phyloP scores from a whole-genome alignment of 2,329 filamentous ascomycete species.

The Hymenoscyphus fructigenus region DNA sequence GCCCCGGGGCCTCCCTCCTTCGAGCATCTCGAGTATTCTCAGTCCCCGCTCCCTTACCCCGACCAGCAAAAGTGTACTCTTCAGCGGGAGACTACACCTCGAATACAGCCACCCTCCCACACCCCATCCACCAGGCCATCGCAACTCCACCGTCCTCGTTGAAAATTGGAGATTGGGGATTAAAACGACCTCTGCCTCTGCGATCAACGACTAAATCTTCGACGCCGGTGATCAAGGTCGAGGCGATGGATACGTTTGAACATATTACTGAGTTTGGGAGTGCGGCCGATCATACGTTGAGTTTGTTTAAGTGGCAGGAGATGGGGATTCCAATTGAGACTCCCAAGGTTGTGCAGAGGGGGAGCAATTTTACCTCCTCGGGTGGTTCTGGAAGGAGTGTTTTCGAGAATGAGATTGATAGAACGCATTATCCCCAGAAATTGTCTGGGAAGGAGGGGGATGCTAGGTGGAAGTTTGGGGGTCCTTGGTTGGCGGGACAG shows the following conservation, averaged over 20 bases:
- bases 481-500: constrained; percentile 66
- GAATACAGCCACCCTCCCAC: constrained; percentile 69
- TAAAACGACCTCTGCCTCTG: constrained; percentile 80
- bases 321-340: constrained; percentile 70
- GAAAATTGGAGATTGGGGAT: constrained; percentile 82
- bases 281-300: constrained; percentile 76
- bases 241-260: constrained; percentile 79
- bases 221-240: constrained; percentile 74
- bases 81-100: constrained; percentile 53
- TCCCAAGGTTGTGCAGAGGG: constrained; percentile 34
- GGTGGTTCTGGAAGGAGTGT: constrained; percentile 48
- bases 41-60: constrained; percentile 72
- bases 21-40: constrained; percentile 89
- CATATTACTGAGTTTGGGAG: constrained; percentile 87
- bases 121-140: constrained; percentile 82
- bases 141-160: constrained; percentile 73
- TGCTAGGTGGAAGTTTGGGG: constrained; percentile 64
- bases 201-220: constrained; percentile 71
- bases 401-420: constrained; percentile 58
- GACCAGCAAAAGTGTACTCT: constrained; percentile 52
- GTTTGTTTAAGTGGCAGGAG: constrained; percentile 83
- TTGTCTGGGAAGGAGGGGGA: constrained; percentile 38
- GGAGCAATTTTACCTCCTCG: background rate
- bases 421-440: constrained; percentile 43
- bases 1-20: constrained; percentile 68